These are phyloP conservation scores for Cyathus striatus DNA, from an alignment of 768 basidiomycete genomes.

Conservation along the genomic window DNA sequence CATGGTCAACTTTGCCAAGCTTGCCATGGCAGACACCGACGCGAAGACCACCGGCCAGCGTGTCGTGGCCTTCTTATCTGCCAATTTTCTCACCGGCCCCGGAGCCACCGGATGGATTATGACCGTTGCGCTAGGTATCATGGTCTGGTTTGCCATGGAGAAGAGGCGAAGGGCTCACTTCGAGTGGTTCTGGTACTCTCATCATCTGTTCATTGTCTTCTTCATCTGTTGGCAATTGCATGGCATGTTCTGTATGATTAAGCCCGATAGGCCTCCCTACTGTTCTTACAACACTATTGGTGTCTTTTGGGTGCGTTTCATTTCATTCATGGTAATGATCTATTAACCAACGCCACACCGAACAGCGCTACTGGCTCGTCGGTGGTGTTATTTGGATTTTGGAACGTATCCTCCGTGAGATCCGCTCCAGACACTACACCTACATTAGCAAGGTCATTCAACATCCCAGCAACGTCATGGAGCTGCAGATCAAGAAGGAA, in stretches of 20 bases:
- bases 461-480: conserved; percentile 91
- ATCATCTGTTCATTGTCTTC: conserved; percentile 89
- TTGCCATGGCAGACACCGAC: conserved; percentile 51
- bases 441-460: conserved; percentile 94
- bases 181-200: conserved; percentile 86
- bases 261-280: conserved; percentile 83
- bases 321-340: conserved; percentile 4
- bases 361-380: conserved; percentile 82
- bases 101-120: conserved; percentile 87
- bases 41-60: conserved; percentile 51
- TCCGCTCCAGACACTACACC: conserved; percentile 86
- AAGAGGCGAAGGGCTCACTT: conserved; percentile 74
- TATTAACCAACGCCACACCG: neutral
- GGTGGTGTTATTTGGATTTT: conserved; percentile 82
- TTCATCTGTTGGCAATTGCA: conserved; percentile 94
- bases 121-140: conserved; percentile 64
- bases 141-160: conserved; percentile 85
- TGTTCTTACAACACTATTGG: conserved; percentile 84
- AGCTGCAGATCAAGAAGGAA: conserved; percentile 97
- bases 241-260: conserved; percentile 96
- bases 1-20: conserved; percentile 77
- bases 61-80: conserved; percentile 64
- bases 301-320: conserved; percentile 83
- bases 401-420: conserved; percentile 89
- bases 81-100: conserved; percentile 82